Evolutionary conservation across 805 yeast genomes (phyloP).

Genomic region (Dipodascus albidus): DNA sequence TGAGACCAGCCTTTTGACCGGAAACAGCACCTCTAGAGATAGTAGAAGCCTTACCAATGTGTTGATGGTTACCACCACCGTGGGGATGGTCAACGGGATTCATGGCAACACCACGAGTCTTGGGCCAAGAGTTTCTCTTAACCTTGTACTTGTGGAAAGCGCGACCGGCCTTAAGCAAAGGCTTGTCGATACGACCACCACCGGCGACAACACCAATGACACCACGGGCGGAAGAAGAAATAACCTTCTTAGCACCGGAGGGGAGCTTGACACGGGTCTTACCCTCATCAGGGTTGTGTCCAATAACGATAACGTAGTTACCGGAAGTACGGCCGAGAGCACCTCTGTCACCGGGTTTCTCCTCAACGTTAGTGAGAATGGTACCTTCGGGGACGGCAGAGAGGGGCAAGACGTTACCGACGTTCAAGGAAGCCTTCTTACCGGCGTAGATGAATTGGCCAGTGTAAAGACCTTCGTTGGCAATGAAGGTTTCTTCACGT

Average conservation of each 20-base stretch:
- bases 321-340: conserved; percentile 99
- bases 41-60: conserved; percentile 99
- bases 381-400: conserved; percentile 99
- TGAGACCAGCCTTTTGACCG: conserved; percentile 99
- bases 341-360: conserved; percentile 99
- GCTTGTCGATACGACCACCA: conserved; percentile 99
- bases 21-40: conserved; percentile 98
- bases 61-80: conserved; percentile 99
- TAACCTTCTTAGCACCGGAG: conserved; percentile 96
- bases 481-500: conserved; percentile 97
- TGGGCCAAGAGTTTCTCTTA: conserved; percentile 99
- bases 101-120: conserved; percentile 99
- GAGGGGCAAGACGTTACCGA: conserved; percentile 92
- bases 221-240: conserved; percentile 96
- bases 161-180: conserved; percentile 99
- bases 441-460: conserved; percentile 99
- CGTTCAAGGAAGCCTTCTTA: conserved; percentile 90
- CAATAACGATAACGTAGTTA: conserved; percentile 97
- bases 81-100: conserved; percentile 99
- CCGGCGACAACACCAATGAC: conserved; percentile 99
- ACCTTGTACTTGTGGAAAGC: conserved; percentile 99
- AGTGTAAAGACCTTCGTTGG: conserved; percentile 99
- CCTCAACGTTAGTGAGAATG: conserved; percentile 95
- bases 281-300: conserved; percentile 98
- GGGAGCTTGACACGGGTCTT: conserved; percentile 99